Evolutionary conservation across 1,284 basidiomycete genomes (phyloP).

Genomic region (Rhodotorula sp.): DNA sequence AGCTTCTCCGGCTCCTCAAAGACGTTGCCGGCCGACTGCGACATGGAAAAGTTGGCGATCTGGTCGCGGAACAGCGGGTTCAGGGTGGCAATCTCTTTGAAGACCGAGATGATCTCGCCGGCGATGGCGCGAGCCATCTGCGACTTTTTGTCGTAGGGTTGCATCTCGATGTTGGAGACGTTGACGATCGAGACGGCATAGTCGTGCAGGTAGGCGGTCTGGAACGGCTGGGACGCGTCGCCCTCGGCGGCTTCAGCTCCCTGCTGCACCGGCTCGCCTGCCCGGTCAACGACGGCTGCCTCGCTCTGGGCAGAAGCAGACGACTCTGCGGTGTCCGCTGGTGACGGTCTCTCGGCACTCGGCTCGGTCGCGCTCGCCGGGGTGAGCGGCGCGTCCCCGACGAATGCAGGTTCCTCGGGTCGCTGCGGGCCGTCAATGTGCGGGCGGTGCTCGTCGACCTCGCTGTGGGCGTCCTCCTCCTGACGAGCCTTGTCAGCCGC

Average conservation of each 20-base stretch:
- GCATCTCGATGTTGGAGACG: slow-evolving; percentile 69
- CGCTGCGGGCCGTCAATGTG: slow-evolving; percentile 21
- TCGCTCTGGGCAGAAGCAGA: not conserved
- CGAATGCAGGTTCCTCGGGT: slow-evolving; percentile 21
- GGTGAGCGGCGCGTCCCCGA: slow-evolving; percentile 21
- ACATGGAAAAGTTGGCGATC: slow-evolving; percentile 94
- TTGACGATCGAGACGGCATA: slow-evolving; percentile 87
- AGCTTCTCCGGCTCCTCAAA: slow-evolving; percentile 98
- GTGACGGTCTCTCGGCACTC: slow-evolving; percentile 9
- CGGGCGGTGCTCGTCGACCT: slow-evolving; percentile 13
- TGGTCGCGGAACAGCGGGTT: slow-evolving; percentile 98
- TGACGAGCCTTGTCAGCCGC: not conserved
- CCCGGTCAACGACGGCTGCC: slow-evolving; percentile 37
- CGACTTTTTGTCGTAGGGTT: slow-evolving; percentile 86
- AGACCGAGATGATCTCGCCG: slow-evolving; percentile 93
- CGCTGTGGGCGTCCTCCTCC: not conserved
- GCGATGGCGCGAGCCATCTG: slow-evolving; percentile 94
- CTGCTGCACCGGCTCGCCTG: slow-evolving; percentile 41
- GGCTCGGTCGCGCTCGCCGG: slow-evolving; percentile 13
- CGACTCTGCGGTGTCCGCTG: slow-evolving; percentile 37
- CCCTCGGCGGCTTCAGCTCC: slow-evolving; percentile 35
- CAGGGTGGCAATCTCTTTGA: slow-evolving; percentile 97
- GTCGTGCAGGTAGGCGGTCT: slow-evolving; percentile 87
- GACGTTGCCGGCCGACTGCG: slow-evolving; percentile 91
- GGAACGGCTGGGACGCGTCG: slow-evolving; percentile 60